Evolutionary conservation across 1,139 yeast genomes (phyloP), one percentile per base, ranked within the genome.

Genomic region (Lodderomyces theae): DNA sequence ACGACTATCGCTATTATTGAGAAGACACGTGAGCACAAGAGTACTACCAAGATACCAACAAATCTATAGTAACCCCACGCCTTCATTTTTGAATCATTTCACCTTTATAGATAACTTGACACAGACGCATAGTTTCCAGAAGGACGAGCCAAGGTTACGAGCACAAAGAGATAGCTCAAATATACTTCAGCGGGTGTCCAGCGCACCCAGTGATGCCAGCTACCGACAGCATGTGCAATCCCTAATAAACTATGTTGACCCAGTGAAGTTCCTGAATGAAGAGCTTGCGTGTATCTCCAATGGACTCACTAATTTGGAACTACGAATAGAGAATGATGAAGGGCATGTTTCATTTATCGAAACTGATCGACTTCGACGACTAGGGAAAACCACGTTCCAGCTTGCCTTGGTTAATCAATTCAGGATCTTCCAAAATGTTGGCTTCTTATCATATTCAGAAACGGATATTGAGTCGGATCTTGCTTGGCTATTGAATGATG

Each of bases 381-480:
- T 28, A 50, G 61, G 33, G 9, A 45, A 39, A 13, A 8, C 7
- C 3, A 34, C 33, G 6, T 46, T 32, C 23, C 19, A 32, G n/a
- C 42, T 51, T 10, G 45, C 50, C 16, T 25, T 44, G 15, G 16
- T 44, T 6, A 36, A 37, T 7, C 39, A 42, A 10, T 35, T 40
- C 2, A 56, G 61, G 1, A 53, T 64, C 3, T 68, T 67, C 45
- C 49, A 58, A 3, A 61, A 57, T 36, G 44, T 55, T 9, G 52
- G 54, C 25, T 58, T 58, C 44, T 54, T 69, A 11, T 57, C 72
- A 0, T 19, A 30, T 11, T 37, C 39, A 9, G 35, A 30, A 13
- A 8, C 22, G 5, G 39, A 37, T 16, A 30, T 37, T 3, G 24
- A 21, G 9, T 18, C 34, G 4, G 39, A 37, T 10, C 8, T 37